Evolutionary conservation across 2,329 filamentous ascomycete species (phyloP), one percentile per base, ranked within the genome.

Genomic region (Trichoderma harzianum): DNA sequence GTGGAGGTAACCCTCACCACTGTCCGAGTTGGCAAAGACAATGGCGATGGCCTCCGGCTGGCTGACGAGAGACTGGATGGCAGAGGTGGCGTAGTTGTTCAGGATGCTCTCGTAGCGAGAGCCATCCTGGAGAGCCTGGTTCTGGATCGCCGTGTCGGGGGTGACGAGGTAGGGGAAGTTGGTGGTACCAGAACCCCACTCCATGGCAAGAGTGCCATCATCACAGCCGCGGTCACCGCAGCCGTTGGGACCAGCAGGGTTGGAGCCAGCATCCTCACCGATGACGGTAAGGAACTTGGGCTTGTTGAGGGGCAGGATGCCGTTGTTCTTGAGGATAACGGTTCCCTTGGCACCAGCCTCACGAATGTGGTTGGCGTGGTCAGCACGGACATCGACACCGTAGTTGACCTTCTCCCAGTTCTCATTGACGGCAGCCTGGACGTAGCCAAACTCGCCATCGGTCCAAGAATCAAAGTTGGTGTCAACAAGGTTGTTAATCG

Each of bases 401-500:
- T 90, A 87, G 82, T 98, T 93, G 83, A 97, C 86, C 75, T 91
- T 86, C 68, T 89, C 87, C 75, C 87, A 88, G 64, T 88, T 88
- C 72, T 90, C 85, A 28, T 88, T 81, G 14, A 88, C 91, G 11
- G 86, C 87, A 65, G 81, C 85, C 78, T 97, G 91, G 63, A 89
- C 78, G 72, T 89, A 92, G 57, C 92, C 93, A 75, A 88, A 92
- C 0, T 92, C 95, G 76, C 95, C 90, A 1, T 85, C 83, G 1
- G 91, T 93, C 95, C 95, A 98, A 6, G 94, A 94, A 76, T 92
- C 91, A 82, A 98, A 97, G 86, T 95, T 98, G 80, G 93, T 90
- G 2, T 85, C 83, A 0, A 82, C 80, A 65, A 85, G 80, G 5
- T 81, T 78, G 28, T 83, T 81, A 2, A 89, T 75, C 0, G 83